A percentile compares a stretch with the other conserved stretches of the same genome.
Evolutionary conservation across 768 basidiomycete genomes (phyloP).

Genomic region (Russula abietina): DNA sequence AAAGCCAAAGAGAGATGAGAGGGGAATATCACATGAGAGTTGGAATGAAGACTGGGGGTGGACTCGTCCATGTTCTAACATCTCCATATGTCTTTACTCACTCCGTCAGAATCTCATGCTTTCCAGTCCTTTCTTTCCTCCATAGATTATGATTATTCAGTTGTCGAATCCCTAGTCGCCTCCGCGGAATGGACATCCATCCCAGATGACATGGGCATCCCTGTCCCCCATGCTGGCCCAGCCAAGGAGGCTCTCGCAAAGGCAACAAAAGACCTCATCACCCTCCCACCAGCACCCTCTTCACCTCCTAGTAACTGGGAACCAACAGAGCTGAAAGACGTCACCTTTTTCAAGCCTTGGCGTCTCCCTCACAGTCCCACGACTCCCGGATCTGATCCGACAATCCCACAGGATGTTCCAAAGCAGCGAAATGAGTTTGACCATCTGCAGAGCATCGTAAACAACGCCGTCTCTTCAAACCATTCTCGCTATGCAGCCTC

Average conservation of each 20-base stretch:
- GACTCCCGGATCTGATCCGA: constrained; percentile 16
- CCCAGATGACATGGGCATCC: constrained; percentile 37
- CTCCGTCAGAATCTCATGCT: constrained; percentile 26
- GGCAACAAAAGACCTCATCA: constrained; percentile 81
- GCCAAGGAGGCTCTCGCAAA: constrained; percentile 64
- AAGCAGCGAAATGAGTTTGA: constrained; percentile 16
- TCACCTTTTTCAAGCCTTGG: constrained; percentile 24
- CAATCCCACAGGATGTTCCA: neutral
- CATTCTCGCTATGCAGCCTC: neutral
- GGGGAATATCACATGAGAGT: constrained; percentile 22
- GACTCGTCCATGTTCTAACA: constrained; percentile 19
- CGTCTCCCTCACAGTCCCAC: constrained; percentile 5
- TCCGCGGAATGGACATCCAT: constrained; percentile 25
- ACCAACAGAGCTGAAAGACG: constrained; percentile 34
- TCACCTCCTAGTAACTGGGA: constrained; percentile 26
- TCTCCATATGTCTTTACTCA: constrained; percentile 23
- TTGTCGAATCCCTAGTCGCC: constrained; percentile 24
- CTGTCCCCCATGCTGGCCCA: constrained; percentile 36
- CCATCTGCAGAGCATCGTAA: constrained; percentile 13
- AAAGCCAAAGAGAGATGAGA: neutral
- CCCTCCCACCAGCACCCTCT: constrained; percentile 41
- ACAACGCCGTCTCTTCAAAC: neutral
- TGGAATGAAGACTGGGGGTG: neutral
- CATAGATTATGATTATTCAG: constrained; percentile 25
- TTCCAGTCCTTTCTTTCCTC: constrained; percentile 26